Evolutionary conservation across 1,139 yeast genomes (phyloP), one percentile per base, ranked within the genome.

Genomic region (Candida sanyaensis): DNA sequence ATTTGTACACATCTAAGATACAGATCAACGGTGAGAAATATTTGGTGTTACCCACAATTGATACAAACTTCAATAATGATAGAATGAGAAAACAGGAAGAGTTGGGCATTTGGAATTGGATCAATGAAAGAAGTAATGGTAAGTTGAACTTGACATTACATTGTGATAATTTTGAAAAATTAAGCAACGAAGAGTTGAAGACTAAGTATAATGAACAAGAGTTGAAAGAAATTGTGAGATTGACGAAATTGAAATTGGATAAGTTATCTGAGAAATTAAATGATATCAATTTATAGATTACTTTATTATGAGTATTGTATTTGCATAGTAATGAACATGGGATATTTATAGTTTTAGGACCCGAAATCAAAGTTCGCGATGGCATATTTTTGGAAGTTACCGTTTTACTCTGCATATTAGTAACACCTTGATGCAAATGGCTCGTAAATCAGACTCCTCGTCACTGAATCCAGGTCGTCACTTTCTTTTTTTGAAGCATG

Each of bases 51-150:
- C 84, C 86, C 1, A 67, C 75, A 9, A 61, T 74, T 41, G 78
- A 75, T 6, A 63, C 78, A 13, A 66, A 66, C 23, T 62, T 78
- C 46, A 64, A 68, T 44, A 68, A 71, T 50, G 63, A 62, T 11
- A 56, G 63, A 38, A 54, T 64, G 45, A 59, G 66, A 45, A 57
- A 73, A 52, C 73, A 77, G 48, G 80, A 84, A 50, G 96, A 90
- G 64, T 76, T 78, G 36, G 78, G 79, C 37, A 65, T 91, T 48
- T 91, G 97, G 96, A 77, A 81, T 44, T 91, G 97, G 97, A 77
- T 90, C 40, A 81, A 83, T 47, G 79, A 78, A 41, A 75, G 88
- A 45, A 76, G 76, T 43, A 66, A 61, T 5, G 58, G 63, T 31
- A 54, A 58, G 34, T 45, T 64, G n/a, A 50, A 57, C 10, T 48